Base-by-base conservation (phyloP, 306 rosid genomes). In the Vachellia collinsii region DNA sequence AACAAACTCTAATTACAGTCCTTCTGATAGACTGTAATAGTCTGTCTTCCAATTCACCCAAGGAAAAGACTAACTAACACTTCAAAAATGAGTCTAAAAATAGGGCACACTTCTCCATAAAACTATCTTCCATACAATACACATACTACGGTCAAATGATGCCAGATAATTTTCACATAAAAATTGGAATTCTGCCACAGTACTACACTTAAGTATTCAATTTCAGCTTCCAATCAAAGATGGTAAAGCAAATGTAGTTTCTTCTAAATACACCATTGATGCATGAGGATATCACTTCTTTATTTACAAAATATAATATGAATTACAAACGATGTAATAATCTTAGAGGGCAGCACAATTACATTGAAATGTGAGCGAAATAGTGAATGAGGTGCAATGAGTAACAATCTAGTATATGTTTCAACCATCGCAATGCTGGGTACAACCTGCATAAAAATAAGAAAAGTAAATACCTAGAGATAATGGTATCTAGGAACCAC, bases 371-470 rank as follows among this genome's bases (percentile, higher is more conserved):
- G 99, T 12, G 99, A 90, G 72, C 99, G 98, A 42, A 93, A 90
- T 50, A 95, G 87, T 58, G 98, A 88, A 82, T 93, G 94, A 66
- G 99, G 98, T 25, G 97, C 87, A 51, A 95, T 78, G 82, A 95
- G 98, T 81, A 95, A 90, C 85, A 95, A 77, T 77, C 99, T 91
- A 53, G 91, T 70, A 87, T 95, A 95, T 12, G 99, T 91, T 85
- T 95, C 99, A 64, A 91, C 98, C 98, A 95, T 90, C 44, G 99
- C 98, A 85, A 95, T 89, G 89, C 93, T 95, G 73, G 99, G 98
- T 25, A 91, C 85, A 85, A 83, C 93, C 99, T 95, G 94, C 91
- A 88, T 46, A 64, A 12, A 78, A 53, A 75, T 69, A 74, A 10
- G 25, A 66, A 85, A 74, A 64, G 53, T 36, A 74, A 29, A 13